Evolutionary conservation across 2,329 filamentous ascomycete species (phyloP), one percentile per base, ranked within the genome.

Genomic region (Bipolaris bicolor): DNA sequence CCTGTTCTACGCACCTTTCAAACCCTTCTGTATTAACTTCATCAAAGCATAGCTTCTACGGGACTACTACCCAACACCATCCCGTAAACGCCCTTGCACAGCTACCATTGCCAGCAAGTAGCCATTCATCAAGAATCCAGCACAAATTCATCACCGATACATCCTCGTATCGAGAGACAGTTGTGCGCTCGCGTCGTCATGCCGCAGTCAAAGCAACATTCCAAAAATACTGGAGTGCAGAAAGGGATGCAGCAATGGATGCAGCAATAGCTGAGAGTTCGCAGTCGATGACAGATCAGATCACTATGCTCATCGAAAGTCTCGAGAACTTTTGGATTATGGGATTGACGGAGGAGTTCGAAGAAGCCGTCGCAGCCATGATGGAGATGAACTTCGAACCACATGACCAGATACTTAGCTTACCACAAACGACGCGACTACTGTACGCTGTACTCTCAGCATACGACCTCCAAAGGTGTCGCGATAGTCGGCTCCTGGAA

Each of bases 191-290:
- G 59, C 77, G 84, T 54, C 86, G 90, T 50, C 84, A 88, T 61
- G 80, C 81, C 10, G 79, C 83, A 43, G 87, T 97, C 71, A 92
- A 88, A 74, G 82, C 84, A 7, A 88, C 92, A 55, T 90, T 96
- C 74, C 77, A 84, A 64, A 87, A 88, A 64, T 87, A 90, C 0
- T 97, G 93, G 93, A 77, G 79, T 2, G 90, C 90, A 31, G 97
- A 39, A 26, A 18, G 5, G 16, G 26, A 7, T 7, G 15, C 7
- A n/a, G 16, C 13, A 22, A 20, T 9, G 13, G 26, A 5, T 5
- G 10, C 7, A n/a, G 16, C 7, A 22, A 20, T 9, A n/a, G 37
- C 20, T 10, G 18, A 10, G 34, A 24, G 22, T 13, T 9, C n/a
- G 2, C 36, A 26, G 5, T 7, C 10, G 4, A 13, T 9, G 7